Base-by-base conservation (phyloP, 257 asterid species). In the Paulownia fortunei region DNA sequence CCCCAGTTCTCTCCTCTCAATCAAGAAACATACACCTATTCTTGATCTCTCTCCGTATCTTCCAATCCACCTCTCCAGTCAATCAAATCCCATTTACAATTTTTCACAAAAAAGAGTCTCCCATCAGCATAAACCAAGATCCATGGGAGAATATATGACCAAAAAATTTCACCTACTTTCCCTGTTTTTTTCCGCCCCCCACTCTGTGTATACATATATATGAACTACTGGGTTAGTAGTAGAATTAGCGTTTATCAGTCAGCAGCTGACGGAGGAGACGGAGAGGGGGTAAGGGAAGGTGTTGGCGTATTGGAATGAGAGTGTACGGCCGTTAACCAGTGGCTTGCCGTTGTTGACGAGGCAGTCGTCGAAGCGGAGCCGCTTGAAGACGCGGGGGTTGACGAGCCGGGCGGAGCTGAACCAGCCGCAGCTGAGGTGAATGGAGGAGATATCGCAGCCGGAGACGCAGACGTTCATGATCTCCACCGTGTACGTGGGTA, bases 401-500 rank as follows among this genome's bases (percentile, higher is more conserved):
- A 94, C 87, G 13, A 90, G 89, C 18, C 97, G 86, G 13, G 97
- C 97, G 6, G 99, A 89, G 88, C 97, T 92, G 90, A 94, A 92
- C 98, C 98, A 92, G 74, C 97, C 97, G 81, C 99, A 94, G 51
- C 67, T 83, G 60, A 94, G 73, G 78, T 92, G 99, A 71, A 94
- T 87, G 68, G 73, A 80, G 5, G 91, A 82, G 82, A 91, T 90
- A 84, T 82, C 80, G 74, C 93, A 90, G 80, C 97, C 96, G 64
- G 91, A 76, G 70, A 81, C 61, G 42, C 96, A 90, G 8, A 80
- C 86, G 88, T 94, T 94, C 85, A 85, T 84, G 58, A 94, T 91
- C 90, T 91, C 97, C 82, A 92, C 99, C 6, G 94, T 91, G 82
- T 91, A 94, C 0, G 94, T 91, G 3, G 99, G 99, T 4, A 94